Conservation (phyloP, 495 filamentous ascomycete species). For the Aspergillus ostianus region DNA sequence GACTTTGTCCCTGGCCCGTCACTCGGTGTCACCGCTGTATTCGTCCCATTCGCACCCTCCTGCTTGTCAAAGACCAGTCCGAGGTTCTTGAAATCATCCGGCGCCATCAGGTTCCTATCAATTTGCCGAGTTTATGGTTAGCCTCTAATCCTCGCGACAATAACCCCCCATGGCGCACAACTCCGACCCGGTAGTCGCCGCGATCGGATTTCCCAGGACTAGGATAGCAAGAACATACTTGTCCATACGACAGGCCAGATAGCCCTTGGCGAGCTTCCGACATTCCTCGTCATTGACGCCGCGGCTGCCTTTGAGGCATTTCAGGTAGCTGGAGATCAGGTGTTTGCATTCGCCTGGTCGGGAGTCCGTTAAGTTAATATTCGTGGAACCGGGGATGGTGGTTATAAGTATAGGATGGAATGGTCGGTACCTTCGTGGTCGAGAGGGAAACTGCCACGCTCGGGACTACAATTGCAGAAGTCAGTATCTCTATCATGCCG, state of each 20-base stretch:
- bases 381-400: background rate
- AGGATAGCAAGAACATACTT: conserved; percentile 55
- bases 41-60: conserved; percentile 5
- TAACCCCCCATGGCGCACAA: background rate
- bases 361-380: conserved; percentile 73
- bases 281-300: conserved; percentile 87
- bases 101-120: conserved; percentile 87
- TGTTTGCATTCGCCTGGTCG: conserved; percentile 90
- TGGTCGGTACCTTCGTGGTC: conserved; percentile 78
- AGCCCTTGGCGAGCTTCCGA: conserved; percentile 78
- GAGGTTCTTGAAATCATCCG: conserved; percentile 88
- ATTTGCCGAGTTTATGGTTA: background rate
- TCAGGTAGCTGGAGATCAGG: conserved; percentile 78
- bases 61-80: conserved; percentile 66
- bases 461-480: conserved; percentile 56
- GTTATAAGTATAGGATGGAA: background rate
- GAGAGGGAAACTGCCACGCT: conserved; percentile 93
- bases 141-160: background rate
- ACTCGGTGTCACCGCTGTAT: conserved; percentile 1
- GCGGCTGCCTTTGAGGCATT: conserved; percentile 74
- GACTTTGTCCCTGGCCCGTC: conserved; percentile 5
- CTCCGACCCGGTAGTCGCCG: background rate
- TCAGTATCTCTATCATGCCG: background rate
- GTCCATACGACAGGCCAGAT: conserved; percentile 92
- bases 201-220: background rate